Evolutionary conservation across 345 rosid species (phyloP), one percentile per base, ranked within the genome.

Genomic region (Melaleuca quinquenervia): DNA sequence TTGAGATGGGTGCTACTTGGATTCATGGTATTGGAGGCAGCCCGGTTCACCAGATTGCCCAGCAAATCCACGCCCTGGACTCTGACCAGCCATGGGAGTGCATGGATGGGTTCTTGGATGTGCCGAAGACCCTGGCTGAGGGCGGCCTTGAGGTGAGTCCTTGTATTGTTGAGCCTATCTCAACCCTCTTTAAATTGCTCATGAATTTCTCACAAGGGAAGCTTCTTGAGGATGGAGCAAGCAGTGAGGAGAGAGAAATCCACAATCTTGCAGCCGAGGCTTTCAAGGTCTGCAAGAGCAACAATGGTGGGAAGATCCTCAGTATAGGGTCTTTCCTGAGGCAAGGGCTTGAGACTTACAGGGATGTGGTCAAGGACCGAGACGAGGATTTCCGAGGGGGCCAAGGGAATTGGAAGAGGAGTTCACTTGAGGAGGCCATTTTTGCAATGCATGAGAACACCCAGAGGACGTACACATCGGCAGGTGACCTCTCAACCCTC

Each of bases 1-100:
- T 97, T 29, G 99, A 97, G 95, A 94, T 96, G 96, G 99, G 99
- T 12, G 99, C 99, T 49, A 96, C 99, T 32, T 97, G 98, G 98
- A 97, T 97, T 92, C 99, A 97, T 86, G 99, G 99, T 16, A 96
- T 97, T 87, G 98, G 93, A 20, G 98, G 99, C 78, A 97, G 98
- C 88, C 98, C 98, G 16, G 82, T 97, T 85, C 90, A 96, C 88
- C 87, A 85, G 88, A 96, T 97, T 88, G 96, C 98, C 24, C 87
- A 88, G 83, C 91, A 94, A 85, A 94, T 92, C 85, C 89, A 91
- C 14, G 93, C 98, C 22, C 87, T 97, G 0, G 89, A 91, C 50
- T 95, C 99, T 82, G 93, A 94, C 50, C 91, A 90, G 92, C 98
- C 98, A 15, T 96, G 99, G 99, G 99, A 97, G 90, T 94, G 98